Percentiles rank a stretch among this genome's conserved stretches.
Conservation (phyloP, 768 basidiomycete genomes). For the Lentinus tigrinus region DNA sequence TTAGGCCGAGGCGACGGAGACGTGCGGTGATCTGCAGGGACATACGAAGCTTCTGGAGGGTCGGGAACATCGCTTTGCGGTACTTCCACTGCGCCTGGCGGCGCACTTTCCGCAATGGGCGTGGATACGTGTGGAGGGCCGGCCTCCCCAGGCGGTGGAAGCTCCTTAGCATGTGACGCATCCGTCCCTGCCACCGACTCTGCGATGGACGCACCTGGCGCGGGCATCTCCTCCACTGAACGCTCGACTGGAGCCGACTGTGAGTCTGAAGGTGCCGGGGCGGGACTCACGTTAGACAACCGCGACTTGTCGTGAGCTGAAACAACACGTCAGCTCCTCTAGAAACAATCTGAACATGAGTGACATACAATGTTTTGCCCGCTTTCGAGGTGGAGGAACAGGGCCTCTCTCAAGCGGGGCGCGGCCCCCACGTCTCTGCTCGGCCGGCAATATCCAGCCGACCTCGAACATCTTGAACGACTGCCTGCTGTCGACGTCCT, state of each 20-base stretch:
- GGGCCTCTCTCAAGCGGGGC: constrained; percentile 42
- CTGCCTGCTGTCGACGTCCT: constrained; percentile 67
- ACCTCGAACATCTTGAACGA: constrained; percentile 82
- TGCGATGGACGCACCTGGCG: neutral
- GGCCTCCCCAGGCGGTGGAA: too few species aligned
- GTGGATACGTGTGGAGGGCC: too few species aligned
- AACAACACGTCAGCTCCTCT: neutral
- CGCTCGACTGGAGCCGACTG: neutral
- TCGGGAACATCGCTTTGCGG: too few species aligned
- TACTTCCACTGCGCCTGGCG: too few species aligned
- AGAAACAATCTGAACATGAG: constrained; percentile 4
- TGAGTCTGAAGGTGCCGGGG: neutral
- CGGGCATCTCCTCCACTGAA: neutral
- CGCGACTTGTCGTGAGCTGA: constrained; percentile 17
- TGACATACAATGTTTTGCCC: constrained; percentile 46
- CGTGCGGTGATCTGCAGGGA: too few species aligned
- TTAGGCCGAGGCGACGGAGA: too few species aligned
- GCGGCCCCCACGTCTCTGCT: constrained; percentile 64
- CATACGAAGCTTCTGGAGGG: too few species aligned
- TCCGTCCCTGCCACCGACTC: neutral
- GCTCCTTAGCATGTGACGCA: too few species aligned
- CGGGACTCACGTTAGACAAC: neutral
- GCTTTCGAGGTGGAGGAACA: constrained; percentile 56
- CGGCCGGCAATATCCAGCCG: constrained; percentile 85
- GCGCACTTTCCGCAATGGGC: too few species aligned